These are phyloP conservation scores for Fonsecaea pedrosoi DNA, from an alignment of 2,329 filamentous ascomycete species.

Conservation along the genomic window DNA sequence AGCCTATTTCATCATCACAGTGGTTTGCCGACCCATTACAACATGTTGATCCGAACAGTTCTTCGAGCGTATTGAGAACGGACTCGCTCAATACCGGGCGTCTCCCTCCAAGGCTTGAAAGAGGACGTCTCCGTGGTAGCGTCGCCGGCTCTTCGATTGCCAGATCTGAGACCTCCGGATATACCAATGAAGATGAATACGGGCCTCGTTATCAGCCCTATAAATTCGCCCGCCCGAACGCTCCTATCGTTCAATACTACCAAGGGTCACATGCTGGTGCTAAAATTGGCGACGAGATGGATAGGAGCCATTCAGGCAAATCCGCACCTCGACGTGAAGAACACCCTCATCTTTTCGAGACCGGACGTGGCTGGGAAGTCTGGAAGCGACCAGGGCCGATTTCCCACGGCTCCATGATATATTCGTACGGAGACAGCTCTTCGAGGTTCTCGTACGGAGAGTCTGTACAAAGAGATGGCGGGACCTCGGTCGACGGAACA, in stretches of 20 bases:
- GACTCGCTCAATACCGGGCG: neutral
- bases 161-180: conserved; percentile 40
- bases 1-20: neutral
- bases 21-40: neutral
- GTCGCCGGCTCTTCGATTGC: conserved; percentile 14
- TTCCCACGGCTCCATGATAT: conserved; percentile 24
- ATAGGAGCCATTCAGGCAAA: neutral
- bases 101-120: neutral
- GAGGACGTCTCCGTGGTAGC: neutral
- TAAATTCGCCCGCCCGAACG: neutral
- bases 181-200: conserved; percentile 56
- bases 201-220: conserved; percentile 52
- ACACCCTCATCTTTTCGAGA: neutral
- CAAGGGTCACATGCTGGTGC: neutral
- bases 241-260: neutral
- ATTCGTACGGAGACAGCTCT: conserved; percentile 26
- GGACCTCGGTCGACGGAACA: conserved; percentile 16
- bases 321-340: neutral
- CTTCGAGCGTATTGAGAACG: neutral
- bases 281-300: neutral
- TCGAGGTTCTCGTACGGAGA: conserved; percentile 29
- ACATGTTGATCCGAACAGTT: neutral
- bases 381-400: conserved; percentile 17
- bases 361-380: conserved; percentile 6
- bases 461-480: conserved; percentile 16